Percentiles rank a stretch among this genome's conserved stretches.
phyloP scores from a whole-genome alignment of 305 asterid genomes.

The Fraxinus sp. region DNA sequence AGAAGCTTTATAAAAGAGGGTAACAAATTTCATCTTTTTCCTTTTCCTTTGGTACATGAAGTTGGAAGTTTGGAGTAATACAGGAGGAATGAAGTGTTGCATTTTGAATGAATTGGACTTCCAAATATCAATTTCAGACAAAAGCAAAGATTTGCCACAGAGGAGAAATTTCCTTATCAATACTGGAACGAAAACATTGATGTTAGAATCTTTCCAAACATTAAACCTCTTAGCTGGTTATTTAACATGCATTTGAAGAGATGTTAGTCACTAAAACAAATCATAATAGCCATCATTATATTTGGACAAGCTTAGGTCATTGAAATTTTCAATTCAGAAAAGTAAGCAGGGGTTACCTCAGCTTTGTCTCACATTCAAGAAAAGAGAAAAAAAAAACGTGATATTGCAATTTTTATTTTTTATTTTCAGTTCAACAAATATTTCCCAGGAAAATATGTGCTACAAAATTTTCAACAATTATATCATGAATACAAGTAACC shows the following conservation, averaged over 20 bases:
- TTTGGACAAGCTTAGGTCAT: neutral
- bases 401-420: neutral
- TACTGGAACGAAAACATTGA: neutral
- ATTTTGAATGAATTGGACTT: neutral
- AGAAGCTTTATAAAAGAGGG: neutral
- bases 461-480: neutral
- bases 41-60: neutral
- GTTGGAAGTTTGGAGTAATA: neutral
- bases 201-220: neutral
- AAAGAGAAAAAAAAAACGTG: neutral
- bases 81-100: neutral
- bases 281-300: neutral
- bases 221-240: neutral
- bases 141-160: neutral
- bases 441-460: neutral
- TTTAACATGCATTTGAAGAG: neutral
- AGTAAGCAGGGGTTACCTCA: neutral
- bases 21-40: slow-evolving; percentile 8
- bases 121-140: neutral
- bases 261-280: neutral
- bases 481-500: neutral
- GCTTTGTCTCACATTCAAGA: neutral
- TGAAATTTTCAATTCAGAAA: neutral
- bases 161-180: neutral
- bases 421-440: neutral